Conservation (phyloP, 148 eudicot species). For the Rheum nobile region DNA sequence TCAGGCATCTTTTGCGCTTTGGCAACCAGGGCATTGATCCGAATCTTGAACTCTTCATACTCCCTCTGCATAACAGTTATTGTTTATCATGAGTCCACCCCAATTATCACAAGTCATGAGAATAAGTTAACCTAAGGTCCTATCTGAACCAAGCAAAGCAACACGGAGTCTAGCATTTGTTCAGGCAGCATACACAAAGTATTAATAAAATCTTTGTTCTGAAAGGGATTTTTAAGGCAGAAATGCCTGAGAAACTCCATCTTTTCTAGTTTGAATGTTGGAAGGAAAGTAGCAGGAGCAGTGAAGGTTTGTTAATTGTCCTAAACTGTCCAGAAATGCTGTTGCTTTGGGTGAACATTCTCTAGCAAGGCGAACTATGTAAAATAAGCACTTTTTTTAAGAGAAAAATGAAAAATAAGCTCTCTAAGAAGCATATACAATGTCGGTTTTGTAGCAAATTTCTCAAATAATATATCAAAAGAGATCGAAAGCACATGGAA, state of each 20-base stretch:
- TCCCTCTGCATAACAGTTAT: constrained; percentile 52
- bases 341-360: not conserved
- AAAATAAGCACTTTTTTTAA: not conserved
- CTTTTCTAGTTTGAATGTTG: not conserved
- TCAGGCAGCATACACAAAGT: not conserved
- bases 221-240: not conserved
- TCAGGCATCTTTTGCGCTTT: constrained; percentile 95
- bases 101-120: not conserved
- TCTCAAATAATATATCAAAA: not conserved
- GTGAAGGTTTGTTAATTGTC: not conserved
- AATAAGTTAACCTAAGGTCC: not conserved
- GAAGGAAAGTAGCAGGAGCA: not conserved
- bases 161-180: not conserved
- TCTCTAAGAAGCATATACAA: not conserved
- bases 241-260: not conserved
- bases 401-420: not conserved
- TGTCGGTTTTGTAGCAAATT: not conserved
- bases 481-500: not conserved
- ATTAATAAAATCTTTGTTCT: not conserved
- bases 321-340: not conserved
- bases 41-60: constrained; percentile 90
- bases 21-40: constrained; percentile 90
- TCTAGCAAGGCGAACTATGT: not conserved
- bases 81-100: not conserved
- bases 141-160: not conserved